Evolutionary conservation across 495 filamentous ascomycete genomes (phyloP).

Genomic region (Neurospora africana): DNA sequence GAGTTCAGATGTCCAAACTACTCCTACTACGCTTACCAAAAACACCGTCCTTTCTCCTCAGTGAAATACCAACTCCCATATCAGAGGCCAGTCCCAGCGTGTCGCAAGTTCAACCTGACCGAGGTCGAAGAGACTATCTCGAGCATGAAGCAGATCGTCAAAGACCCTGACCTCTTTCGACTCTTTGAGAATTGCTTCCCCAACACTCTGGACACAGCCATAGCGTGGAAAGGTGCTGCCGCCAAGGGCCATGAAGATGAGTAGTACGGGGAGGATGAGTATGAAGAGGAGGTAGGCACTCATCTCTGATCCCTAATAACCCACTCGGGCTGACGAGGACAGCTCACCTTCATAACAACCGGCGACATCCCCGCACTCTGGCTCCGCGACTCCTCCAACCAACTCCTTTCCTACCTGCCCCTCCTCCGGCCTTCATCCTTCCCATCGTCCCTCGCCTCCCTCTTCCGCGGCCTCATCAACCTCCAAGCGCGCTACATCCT

Average conservation of each 20-base stretch:
- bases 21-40: constrained; percentile 29
- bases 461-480: constrained; percentile 54
- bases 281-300: constrained; percentile 22
- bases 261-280: constrained; percentile 6
- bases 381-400: constrained; percentile 53
- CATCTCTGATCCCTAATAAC: no score
- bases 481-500: constrained; percentile 51
- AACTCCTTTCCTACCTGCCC: constrained; percentile 50
- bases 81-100: constrained; percentile 39
- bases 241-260: constrained; percentile 15
- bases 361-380: constrained; percentile 62
- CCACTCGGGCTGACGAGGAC: no score
- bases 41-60: constrained; percentile 29
- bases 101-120: constrained; percentile 44
- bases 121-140: constrained; percentile 42
- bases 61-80: constrained; percentile 37
- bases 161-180: constrained; percentile 48
- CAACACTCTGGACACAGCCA: constrained; percentile 51
- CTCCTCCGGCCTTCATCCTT: constrained; percentile 36
- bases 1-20: constrained; percentile 35
- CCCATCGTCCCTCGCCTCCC: constrained; percentile 40
- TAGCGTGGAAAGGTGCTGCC: constrained; percentile 47
- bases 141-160: constrained; percentile 36
- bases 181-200: constrained; percentile 52
- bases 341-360: constrained; percentile 29